Evolutionary conservation across 2,329 filamentous ascomycete genomes (phyloP).

Genomic region (Zasmidium citrigriseum): DNA sequence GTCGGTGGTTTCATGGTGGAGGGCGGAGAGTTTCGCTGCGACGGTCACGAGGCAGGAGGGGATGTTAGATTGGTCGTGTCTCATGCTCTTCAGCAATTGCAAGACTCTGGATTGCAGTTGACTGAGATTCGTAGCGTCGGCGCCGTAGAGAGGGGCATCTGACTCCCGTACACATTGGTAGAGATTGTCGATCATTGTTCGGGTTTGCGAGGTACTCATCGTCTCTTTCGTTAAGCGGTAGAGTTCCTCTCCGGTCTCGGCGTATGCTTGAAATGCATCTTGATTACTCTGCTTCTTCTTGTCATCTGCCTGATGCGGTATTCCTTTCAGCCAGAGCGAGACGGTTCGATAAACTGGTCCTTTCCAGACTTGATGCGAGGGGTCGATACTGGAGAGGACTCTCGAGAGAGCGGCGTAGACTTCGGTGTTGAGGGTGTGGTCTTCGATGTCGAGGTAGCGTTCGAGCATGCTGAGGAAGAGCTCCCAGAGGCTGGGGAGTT

Average conservation of each 20-base stretch:
- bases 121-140: conserved; percentile 72
- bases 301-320: conserved; percentile 24
- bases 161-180: conserved; percentile 71
- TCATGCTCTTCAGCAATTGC: conserved; percentile 66
- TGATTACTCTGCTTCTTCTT: conserved; percentile 58
- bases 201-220: conserved; percentile 63
- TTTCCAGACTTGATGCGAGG: conserved; percentile 24
- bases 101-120: conserved; percentile 71
- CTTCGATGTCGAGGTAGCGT: conserved; percentile 43
- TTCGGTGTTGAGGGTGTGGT: conserved; percentile 44
- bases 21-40: conserved; percentile 68
- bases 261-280: conserved; percentile 81
- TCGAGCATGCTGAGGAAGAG: conserved; percentile 71
- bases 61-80: conserved; percentile 65
- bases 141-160: conserved; percentile 66
- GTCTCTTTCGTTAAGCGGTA: conserved; percentile 71
- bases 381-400: conserved; percentile 38
- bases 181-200: conserved; percentile 70
- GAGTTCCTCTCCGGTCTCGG: conserved; percentile 72
- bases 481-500: conserved; percentile 74
- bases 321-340: conserved; percentile 33
- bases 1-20: conserved; percentile 60
- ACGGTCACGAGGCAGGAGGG: conserved; percentile 69
- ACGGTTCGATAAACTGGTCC: conserved; percentile 31
- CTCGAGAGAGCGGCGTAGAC: conserved; percentile 43